These are phyloP conservation scores for Gyrodon lividus DNA, from an alignment of 768 basidiomycete species.

Conservation along the genomic window DNA sequence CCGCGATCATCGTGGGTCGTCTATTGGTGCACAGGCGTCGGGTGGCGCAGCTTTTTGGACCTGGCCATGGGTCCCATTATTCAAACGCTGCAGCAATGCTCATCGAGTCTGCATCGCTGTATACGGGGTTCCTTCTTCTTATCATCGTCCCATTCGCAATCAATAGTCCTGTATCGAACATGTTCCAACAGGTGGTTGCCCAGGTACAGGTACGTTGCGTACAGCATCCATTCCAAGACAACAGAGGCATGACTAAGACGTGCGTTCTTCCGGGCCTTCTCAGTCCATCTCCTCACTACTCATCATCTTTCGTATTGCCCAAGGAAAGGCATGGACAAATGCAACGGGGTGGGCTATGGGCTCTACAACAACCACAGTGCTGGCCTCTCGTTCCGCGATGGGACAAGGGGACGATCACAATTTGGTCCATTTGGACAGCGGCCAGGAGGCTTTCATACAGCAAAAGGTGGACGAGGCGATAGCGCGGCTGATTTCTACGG, in stretches of 20 bases:
- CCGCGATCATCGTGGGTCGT: slow-evolving; percentile 28
- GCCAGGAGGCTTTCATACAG: background rate
- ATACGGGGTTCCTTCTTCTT: slow-evolving; percentile 39
- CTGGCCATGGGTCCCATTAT: slow-evolving; percentile 37
- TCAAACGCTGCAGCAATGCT: slow-evolving; percentile 38
- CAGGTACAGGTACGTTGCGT: slow-evolving; percentile 7
- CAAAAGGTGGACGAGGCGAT: background rate
- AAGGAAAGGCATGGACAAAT: slow-evolving; percentile 34
- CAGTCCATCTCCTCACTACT: slow-evolving; percentile 40
- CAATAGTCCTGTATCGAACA: slow-evolving; percentile 39
- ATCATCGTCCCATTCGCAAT: slow-evolving; percentile 43
- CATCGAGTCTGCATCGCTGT: slow-evolving; percentile 46
- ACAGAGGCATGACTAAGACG: background rate
- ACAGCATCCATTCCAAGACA: background rate
- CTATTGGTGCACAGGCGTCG: slow-evolving; percentile 23
- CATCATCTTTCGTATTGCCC: slow-evolving; percentile 39
- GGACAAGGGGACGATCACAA: no score
- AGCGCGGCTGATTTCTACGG: background rate
- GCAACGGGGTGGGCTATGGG: background rate
- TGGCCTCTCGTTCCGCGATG: no score
- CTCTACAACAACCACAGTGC: no score
- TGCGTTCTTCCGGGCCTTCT: no score
- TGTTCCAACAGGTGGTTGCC: slow-evolving; percentile 29
- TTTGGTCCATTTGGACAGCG: no score
- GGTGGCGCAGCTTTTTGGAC: slow-evolving; percentile 30